phyloP scores from a whole-genome alignment of 2,329 filamentous ascomycete species.

The Aspergillus brasiliensis region DNA sequence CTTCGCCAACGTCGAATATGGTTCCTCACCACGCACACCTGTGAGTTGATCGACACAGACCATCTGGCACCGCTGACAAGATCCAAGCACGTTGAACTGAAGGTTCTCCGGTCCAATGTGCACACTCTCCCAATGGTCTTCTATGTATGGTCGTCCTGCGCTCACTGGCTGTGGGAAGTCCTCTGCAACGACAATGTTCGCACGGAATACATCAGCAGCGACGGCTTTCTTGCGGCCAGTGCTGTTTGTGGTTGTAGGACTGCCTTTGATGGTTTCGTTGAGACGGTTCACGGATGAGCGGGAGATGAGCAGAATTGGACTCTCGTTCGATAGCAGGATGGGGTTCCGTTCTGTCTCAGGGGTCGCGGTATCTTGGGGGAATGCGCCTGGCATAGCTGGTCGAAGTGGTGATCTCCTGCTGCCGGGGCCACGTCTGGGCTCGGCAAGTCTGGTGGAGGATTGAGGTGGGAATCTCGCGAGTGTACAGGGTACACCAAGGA shows the following conservation, averaged over 20 bases:
- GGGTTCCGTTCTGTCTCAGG: conserved; percentile 55
- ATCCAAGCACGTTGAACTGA: conserved; percentile 66
- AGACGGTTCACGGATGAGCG: conserved; percentile 75
- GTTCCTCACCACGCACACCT: conserved; percentile 76
- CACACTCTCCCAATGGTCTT: conserved; percentile 75
- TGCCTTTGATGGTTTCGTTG: conserved; percentile 69
- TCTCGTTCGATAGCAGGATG: conserved; percentile 88
- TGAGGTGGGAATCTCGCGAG: conserved; percentile 80
- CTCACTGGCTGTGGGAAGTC: conserved; percentile 47
- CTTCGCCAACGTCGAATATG: conserved; percentile 84
- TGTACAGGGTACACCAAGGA: conserved; percentile 76
- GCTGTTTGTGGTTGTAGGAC: conserved; percentile 31
- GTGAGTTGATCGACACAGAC: conserved; percentile 89
- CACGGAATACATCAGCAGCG: conserved; percentile 76
- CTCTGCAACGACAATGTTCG: conserved; percentile 77
- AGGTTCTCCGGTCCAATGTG: conserved; percentile 57
- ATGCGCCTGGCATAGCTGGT: conserved; percentile 55
- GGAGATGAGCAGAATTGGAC: conserved; percentile 84
- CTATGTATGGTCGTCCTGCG: conserved; percentile 66
- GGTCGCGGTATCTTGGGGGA: conserved; percentile 48
- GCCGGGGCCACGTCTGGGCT: conserved; percentile 62
- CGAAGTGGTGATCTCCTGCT: conserved; percentile 4
- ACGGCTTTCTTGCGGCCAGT: conserved; percentile 54
- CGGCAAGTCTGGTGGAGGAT: conserved; percentile 68
- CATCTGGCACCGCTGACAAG: conserved; percentile 92